Conservation (phyloP, 176 grass and related monocot genomes). For the Aegilops tauschii region DNA sequence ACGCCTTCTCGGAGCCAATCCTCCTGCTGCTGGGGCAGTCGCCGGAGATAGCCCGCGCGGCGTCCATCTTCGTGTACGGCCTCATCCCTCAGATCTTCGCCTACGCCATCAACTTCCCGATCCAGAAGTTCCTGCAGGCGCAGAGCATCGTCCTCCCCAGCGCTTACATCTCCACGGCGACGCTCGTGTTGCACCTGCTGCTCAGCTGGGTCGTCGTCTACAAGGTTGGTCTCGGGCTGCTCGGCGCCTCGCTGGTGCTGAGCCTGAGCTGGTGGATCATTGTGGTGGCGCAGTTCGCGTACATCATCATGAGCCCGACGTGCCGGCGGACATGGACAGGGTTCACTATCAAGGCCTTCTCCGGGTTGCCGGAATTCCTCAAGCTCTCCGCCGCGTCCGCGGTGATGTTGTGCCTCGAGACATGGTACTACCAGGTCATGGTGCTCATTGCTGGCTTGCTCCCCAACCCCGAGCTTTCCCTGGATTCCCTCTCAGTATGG, state of each 20-base stretch:
- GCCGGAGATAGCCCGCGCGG: slow-evolving; percentile 42
- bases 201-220: slow-evolving; percentile 50
- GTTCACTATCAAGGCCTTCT: background rate
- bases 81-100: slow-evolving; percentile 64
- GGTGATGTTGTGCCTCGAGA: background rate
- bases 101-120: slow-evolving; percentile 57
- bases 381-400: background rate
- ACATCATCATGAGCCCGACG: background rate
- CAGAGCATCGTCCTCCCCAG: slow-evolving; percentile 66
- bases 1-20: slow-evolving; percentile 48
- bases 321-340: background rate
- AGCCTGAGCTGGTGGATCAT: slow-evolving; percentile 3
- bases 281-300: background rate
- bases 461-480: no score
- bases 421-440: background rate
- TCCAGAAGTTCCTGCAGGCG: slow-evolving; percentile 70
- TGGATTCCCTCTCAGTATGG: no score
- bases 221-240: background rate
- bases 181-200: slow-evolving; percentile 39
- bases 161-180: slow-evolving; percentile 49
- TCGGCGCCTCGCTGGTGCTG: background rate
- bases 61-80: slow-evolving; percentile 52
- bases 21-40: slow-evolving; percentile 38
- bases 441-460: no score
- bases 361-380: background rate